A percentile compares a stretch with the other conserved stretches of the same genome.
phyloP scores from a whole-genome alignment of 305 asterid genomes.

The Rubia peregrina region DNA sequence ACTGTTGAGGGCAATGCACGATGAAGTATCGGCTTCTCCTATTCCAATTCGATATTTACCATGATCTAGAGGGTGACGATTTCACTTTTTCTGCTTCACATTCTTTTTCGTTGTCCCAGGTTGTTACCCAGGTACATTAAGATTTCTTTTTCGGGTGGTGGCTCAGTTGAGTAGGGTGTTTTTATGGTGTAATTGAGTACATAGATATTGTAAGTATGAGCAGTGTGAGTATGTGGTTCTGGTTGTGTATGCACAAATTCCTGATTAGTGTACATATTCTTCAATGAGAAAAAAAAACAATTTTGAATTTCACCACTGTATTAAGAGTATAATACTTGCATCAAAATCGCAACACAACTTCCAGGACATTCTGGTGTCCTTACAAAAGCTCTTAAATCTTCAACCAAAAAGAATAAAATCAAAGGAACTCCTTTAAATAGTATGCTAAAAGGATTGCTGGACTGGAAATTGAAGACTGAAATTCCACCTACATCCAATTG shows the following conservation, averaged over 20 bases:
- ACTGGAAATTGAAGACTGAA: not conserved
- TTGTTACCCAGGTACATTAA: slow-evolving; percentile 17
- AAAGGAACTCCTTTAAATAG: not conserved
- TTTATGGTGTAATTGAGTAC: slow-evolving; percentile 19
- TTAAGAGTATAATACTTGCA: not conserved
- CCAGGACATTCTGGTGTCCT: not conserved
- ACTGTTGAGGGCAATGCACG: slow-evolving; percentile 32
- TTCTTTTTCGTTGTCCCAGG: slow-evolving; percentile 27
- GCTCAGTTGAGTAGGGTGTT: slow-evolving; percentile 10
- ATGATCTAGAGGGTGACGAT: slow-evolving; percentile 8
- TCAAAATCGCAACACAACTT: not conserved
- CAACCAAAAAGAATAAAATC: not conserved
- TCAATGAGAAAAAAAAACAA: not conserved
- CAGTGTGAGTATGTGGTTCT: not conserved
- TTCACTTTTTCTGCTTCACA: slow-evolving; percentile 11
- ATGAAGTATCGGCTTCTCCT: slow-evolving; percentile 19
- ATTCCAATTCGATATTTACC: slow-evolving; percentile 14
- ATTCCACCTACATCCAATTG: not conserved
- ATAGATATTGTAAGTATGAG: slow-evolving; percentile 1
- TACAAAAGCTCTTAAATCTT: not conserved
- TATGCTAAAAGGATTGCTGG: not conserved
- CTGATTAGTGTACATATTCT: not conserved
- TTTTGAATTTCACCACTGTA: not conserved
- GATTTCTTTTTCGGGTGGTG: slow-evolving; percentile 11
- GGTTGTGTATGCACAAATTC: not conserved